Evolutionary conservation across 495 filamentous ascomycete genomes (phyloP).

Genomic region (Talaromyces trachyspermus): DNA sequence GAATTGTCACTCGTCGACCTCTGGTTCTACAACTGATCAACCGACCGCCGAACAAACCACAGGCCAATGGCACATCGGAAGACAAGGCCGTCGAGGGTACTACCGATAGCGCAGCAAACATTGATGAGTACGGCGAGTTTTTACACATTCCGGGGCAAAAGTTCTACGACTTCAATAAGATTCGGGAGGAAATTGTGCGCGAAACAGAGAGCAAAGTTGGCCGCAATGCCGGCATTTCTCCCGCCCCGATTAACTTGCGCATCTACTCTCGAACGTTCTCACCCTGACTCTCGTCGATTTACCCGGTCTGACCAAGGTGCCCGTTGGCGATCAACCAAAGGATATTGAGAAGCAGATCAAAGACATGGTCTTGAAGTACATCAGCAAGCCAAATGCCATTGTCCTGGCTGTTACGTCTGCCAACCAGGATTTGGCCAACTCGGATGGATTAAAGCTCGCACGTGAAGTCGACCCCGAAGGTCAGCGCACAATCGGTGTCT

Average conservation of each 20-base stretch:
- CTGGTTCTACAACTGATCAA: conserved; percentile 98
- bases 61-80: conserved; percentile 72
- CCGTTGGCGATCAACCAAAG: conserved; percentile 95
- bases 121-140: conserved; percentile 98
- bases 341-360: conserved; percentile 97
- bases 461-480: conserved; percentile 97
- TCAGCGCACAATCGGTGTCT: conserved; percentile 95
- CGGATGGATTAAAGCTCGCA: conserved; percentile 93
- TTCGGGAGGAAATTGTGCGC: conserved; percentile 93
- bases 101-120: conserved; percentile 77
- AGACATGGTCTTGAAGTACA: conserved; percentile 99
- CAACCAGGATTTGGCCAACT: conserved; percentile 97
- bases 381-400: conserved; percentile 96
- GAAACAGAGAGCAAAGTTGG: conserved; percentile 97
- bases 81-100: conserved; percentile 49
- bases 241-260: conserved; percentile 90
- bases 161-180: conserved; percentile 98
- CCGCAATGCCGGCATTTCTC: conserved; percentile 91
- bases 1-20: conserved; percentile 94
- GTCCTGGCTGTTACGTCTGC: conserved; percentile 94
- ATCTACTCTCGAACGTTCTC: conserved; percentile 97
- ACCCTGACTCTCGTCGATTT: conserved; percentile 97
- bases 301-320: conserved; percentile 95
- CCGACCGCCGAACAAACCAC: conserved; percentile 47
- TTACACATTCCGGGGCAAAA: conserved; percentile 97